Conservation (phyloP, 2,329 filamentous ascomycete species). For the Metarhizium robertsii region DNA sequence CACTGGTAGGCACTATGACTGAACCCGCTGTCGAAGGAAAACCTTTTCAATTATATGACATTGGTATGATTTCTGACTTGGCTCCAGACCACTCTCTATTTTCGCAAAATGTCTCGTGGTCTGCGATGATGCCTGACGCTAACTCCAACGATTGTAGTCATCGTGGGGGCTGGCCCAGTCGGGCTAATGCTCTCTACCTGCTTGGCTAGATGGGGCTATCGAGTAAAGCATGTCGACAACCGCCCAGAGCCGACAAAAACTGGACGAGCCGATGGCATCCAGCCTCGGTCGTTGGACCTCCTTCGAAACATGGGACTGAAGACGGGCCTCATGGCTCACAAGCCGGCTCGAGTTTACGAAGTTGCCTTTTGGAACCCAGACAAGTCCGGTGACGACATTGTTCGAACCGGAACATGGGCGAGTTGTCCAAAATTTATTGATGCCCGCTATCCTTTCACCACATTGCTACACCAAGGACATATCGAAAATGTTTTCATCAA, state of each 20-base stretch:
- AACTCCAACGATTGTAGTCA: constrained; percentile 44
- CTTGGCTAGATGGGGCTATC: constrained; percentile 87
- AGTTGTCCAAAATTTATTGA: constrained; percentile 80
- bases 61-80: constrained; percentile 23
- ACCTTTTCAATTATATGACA: constrained; percentile 28
- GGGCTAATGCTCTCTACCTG: constrained; percentile 82
- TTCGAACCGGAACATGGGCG: constrained; percentile 66
- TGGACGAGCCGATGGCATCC: constrained; percentile 84
- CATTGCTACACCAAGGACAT: constrained; percentile 60
- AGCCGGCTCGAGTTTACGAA: constrained; percentile 78
- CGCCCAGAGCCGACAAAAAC: constrained; percentile 74
- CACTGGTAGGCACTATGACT: not conserved
- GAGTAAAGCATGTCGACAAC: constrained; percentile 91
- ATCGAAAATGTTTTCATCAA: constrained; percentile 63
- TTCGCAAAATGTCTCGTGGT: not conserved
- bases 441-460: constrained; percentile 61
- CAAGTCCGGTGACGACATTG: constrained; percentile 45
- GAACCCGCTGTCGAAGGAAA: not conserved
- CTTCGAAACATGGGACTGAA: constrained; percentile 86
- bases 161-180: constrained; percentile 82
- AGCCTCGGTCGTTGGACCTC: constrained; percentile 79
- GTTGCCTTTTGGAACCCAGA: constrained; percentile 65
- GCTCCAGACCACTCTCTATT: not conserved
- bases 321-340: constrained; percentile 75
- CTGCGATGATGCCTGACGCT: not conserved